Conservation (phyloP, 345 rosid species). For the Salix suchowensis region DNA sequence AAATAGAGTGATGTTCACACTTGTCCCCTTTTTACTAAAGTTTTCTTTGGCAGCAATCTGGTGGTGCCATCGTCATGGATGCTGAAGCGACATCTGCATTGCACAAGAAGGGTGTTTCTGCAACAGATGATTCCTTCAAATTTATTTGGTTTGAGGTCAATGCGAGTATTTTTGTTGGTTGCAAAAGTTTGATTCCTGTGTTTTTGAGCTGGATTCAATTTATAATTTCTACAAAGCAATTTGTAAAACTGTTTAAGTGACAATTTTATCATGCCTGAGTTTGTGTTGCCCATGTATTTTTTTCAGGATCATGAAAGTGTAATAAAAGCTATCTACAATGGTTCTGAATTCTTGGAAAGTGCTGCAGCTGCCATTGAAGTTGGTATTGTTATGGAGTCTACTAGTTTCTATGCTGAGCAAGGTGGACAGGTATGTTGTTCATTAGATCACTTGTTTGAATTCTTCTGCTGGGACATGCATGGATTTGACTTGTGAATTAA, state of each 20-base stretch:
- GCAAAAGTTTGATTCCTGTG: neutral
- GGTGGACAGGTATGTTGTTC: conserved; percentile 84
- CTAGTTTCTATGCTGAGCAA: conserved; percentile 96
- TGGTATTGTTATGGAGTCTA: conserved; percentile 72
- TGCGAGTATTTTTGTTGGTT: neutral
- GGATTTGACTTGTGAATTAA: neutral
- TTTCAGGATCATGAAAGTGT: conserved; percentile 66
- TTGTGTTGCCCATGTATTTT: conserved; percentile 7
- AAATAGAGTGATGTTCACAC: neutral
- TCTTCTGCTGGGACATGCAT: neutral
- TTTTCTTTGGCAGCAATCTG: conserved; percentile 60
- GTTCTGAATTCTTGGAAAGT: conserved; percentile 63
- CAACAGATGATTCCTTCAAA: conserved; percentile 76
- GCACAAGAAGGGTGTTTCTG: conserved; percentile 61
- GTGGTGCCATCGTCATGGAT: conserved; percentile 82
- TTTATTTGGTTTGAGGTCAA: conserved; percentile 67
- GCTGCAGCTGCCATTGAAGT: conserved; percentile 45
- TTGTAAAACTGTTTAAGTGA: neutral
- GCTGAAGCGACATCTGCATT: conserved; percentile 86
- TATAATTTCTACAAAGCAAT: neutral
- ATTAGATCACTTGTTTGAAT: neutral
- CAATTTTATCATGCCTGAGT: neutral
- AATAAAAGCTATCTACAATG: conserved; percentile 76
- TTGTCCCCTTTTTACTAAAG: conserved; percentile 13
- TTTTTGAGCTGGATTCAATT: neutral